Percentiles rank a stretch among this genome's conserved stretches.
Conservation (phyloP, 257 asterid genomes). For the Plectranthus barbatus region DNA sequence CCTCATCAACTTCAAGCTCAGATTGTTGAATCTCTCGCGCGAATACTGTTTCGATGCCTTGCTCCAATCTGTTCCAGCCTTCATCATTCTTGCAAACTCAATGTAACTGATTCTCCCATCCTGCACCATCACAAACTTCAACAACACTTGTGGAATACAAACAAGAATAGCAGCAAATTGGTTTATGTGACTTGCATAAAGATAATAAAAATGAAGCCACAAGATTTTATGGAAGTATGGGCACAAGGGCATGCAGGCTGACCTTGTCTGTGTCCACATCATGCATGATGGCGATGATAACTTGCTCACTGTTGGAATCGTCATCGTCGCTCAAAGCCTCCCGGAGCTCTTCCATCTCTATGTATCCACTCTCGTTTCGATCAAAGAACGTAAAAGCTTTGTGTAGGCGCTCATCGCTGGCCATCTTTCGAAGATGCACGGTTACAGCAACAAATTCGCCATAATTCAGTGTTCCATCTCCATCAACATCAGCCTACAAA, state of each 20-base stretch:
- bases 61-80: too few species aligned
- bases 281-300: constrained; percentile 59
- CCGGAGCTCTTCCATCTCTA: constrained; percentile 70
- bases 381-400: constrained; percentile 76
- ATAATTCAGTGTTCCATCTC: constrained; percentile 59
- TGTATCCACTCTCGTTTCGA: constrained; percentile 45
- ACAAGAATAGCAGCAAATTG: too few species aligned
- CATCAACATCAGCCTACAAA: constrained; percentile 67
- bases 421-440: constrained; percentile 66
- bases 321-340: constrained; percentile 55
- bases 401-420: constrained; percentile 70
- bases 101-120: too few species aligned
- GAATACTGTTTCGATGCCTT: too few species aligned
- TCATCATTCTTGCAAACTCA: too few species aligned
- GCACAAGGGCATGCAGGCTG: background rate
- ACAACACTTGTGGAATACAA: too few species aligned
- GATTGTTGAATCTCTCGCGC: too few species aligned
- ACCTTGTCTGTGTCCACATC: constrained; percentile 88
- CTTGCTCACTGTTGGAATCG: constrained; percentile 50
- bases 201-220: too few species aligned
- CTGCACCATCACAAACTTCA: too few species aligned
- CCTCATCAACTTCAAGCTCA: too few species aligned
- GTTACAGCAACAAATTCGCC: constrained; percentile 69
- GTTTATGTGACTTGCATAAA: too few species aligned
- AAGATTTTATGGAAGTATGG: too few species aligned